These are phyloP conservation scores for Diaporthe citriasiana DNA, from an alignment of 2,329 filamentous ascomycete species.

Conservation along the genomic window DNA sequence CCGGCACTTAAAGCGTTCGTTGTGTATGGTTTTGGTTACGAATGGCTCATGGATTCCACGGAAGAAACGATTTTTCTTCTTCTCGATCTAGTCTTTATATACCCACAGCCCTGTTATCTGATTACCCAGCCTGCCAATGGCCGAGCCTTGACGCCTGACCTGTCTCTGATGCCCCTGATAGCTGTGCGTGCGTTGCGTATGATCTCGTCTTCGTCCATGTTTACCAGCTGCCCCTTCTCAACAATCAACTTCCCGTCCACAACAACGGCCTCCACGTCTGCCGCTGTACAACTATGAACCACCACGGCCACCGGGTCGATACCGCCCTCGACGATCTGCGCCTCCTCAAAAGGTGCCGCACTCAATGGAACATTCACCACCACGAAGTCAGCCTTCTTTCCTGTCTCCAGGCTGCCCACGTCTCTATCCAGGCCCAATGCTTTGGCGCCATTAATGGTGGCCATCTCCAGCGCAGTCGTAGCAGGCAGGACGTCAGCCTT, in stretches of 20 bases:
- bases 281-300: constrained; percentile 46
- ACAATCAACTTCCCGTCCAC: constrained; percentile 49
- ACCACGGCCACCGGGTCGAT: constrained; percentile 56
- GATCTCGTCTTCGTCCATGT: constrained; percentile 44
- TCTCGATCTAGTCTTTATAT: constrained; percentile 29
- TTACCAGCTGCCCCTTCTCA: constrained; percentile 45
- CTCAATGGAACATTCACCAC: constrained; percentile 32
- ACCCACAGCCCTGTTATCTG: constrained; percentile 26
- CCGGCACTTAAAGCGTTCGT: background rate
- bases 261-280: constrained; percentile 47
- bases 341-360: constrained; percentile 32
- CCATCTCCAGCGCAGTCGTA: constrained; percentile 63
- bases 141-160: constrained; percentile 30
- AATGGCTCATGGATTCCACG: constrained; percentile 35
- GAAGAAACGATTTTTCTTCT: constrained; percentile 34
- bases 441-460: constrained; percentile 64
- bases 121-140: constrained; percentile 28
- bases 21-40: constrained; percentile 21
- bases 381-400: constrained; percentile 62
- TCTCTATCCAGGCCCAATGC: constrained; percentile 59
- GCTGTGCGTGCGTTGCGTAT: background rate
- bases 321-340: constrained; percentile 49
- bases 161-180: constrained; percentile 20
- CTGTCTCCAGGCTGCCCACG: constrained; percentile 57
- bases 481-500: constrained; percentile 60